Base-by-base conservation (phyloP, 1,284 basidiomycete genomes). In the Trametes pubescens region DNA sequence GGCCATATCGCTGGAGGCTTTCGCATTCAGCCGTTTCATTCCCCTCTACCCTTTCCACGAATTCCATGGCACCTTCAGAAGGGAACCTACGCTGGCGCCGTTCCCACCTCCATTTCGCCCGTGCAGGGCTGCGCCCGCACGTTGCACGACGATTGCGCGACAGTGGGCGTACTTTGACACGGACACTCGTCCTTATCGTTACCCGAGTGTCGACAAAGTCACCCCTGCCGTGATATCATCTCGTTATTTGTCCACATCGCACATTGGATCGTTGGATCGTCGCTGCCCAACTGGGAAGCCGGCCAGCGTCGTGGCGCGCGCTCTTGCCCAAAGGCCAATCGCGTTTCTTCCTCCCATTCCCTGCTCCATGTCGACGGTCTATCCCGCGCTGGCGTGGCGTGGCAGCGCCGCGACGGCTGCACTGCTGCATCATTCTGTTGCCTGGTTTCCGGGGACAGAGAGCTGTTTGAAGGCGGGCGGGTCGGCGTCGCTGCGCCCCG, bases 1-100 rank as follows among this genome's bases (percentile, higher is more conserved):
- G 32, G 35, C 43, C 37, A 24, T 32, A 5, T 11, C 18, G 29
- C 37, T 55, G 59, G 59, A 61, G 46, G 46, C 59, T 54, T 61
- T 55, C 52, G 46, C 52, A 24, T 47, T 44, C 18, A 54, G 59
- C 29, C 51, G 48, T 24, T 40, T 8, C 18, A 26, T 32, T 54
- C 51, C 59, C 52, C 53, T 56, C 16, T 49, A 26, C 52, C 59
- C 59, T 44, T 55, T 40, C 52, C 35, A 49, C 46, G 59, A 61
- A 51, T 61, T 55, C 59, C 14, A 54, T 21, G 14, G 34, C 34
- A 18, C 26, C 47, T 13, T 38, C 24, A 32, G 44, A 18, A 32
- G 9, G 26, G 43, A 21, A 22, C 26, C 43, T 32, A 10, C 40
- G 18, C 53, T 46, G 29, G 53, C 53, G 43, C 40, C 53, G 9